A percentile compares a stretch with the other conserved stretches of the same genome.
These are phyloP conservation scores for Vanderwaltozyma tropicalis DNA, from an alignment of 805 yeast genomes.

Conservation along the genomic window DNA sequence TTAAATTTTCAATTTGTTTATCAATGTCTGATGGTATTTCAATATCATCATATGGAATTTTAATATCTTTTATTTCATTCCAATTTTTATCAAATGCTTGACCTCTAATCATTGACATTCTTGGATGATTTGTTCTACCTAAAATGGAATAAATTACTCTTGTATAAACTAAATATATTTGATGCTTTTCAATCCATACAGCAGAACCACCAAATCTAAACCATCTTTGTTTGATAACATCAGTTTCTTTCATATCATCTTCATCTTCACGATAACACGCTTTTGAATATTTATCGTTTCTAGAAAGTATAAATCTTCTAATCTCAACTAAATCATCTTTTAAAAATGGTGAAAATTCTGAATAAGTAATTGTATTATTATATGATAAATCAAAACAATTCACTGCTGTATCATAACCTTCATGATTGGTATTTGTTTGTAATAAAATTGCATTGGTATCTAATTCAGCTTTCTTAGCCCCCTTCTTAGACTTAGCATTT, in stretches of 20 bases:
- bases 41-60: slow-evolving; percentile 4
- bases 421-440: too few species aligned
- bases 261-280: slow-evolving; percentile 1
- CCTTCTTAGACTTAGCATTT: neutral
- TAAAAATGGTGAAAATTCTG: slow-evolving; percentile 1
- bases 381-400: slow-evolving; percentile 9
- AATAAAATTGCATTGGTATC: neutral
- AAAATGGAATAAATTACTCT: neutral
- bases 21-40: slow-evolving; percentile 1
- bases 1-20: slow-evolving; percentile 1
- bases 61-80: slow-evolving; percentile 6
- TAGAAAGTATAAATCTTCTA: slow-evolving; percentile 3
- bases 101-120: slow-evolving; percentile 1
- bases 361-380: slow-evolving; percentile 4
- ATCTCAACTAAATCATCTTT: slow-evolving; percentile 2
- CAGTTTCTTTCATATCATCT: slow-evolving; percentile 1
- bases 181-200: slow-evolving; percentile 29
- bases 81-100: slow-evolving; percentile 9
- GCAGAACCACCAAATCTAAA: slow-evolving; percentile 6
- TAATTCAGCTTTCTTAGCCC: neutral
- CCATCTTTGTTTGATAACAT: slow-evolving; percentile 28
- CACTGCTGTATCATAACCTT: slow-evolving; percentile 1
- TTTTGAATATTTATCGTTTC: neutral
- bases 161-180: slow-evolving; percentile 35
- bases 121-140: neutral